Conservation (phyloP, 1,139 yeast species). For the Lodderomyces elongisporus region DNA sequence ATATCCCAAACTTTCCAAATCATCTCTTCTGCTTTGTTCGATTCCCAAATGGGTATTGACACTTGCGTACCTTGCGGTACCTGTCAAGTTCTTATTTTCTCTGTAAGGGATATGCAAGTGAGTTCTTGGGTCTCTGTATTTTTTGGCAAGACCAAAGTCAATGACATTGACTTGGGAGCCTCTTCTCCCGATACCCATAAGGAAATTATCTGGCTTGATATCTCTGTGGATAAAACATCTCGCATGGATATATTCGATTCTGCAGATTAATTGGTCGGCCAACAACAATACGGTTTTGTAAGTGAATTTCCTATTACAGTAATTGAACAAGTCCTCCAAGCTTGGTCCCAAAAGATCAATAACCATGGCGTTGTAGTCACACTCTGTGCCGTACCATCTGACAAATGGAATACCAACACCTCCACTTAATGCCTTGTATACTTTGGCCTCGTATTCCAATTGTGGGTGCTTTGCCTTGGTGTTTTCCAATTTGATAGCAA, state of each 20-base stretch:
- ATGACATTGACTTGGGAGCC: constrained; percentile 94
- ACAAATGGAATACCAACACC: constrained; percentile 97
- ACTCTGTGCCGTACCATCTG: constrained; percentile 96
- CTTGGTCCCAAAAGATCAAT: constrained; percentile 95
- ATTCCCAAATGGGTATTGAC: constrained; percentile 95
- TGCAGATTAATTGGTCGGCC: constrained; percentile 92
- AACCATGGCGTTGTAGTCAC: constrained; percentile 95
- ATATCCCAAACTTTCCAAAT: constrained; percentile 91
- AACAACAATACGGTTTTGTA: constrained; percentile 87
- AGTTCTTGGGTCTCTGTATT: constrained; percentile 91
- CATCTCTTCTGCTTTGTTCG: constrained; percentile 95
- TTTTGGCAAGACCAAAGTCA: constrained; percentile 96
- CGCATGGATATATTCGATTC: constrained; percentile 93
- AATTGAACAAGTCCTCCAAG: constrained; percentile 90
- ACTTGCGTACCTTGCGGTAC: constrained; percentile 95
- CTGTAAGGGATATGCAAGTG: constrained; percentile 94
- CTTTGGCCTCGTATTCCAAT: constrained; percentile 93
- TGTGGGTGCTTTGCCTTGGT: constrained; percentile 94
- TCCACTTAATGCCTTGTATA: constrained; percentile 89
- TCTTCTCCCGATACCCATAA: constrained; percentile 94
- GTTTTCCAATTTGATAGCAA: constrained; percentile 91
- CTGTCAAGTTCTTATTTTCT: constrained; percentile 93
- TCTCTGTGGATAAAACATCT: constrained; percentile 89
- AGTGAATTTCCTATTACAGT: constrained; percentile 89
- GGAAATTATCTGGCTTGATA: constrained; percentile 93